These are phyloP conservation scores for Ophiocordyceps camponoti-saundersi DNA, from an alignment of 2,329 filamentous ascomycete species.

Conservation along the genomic window DNA sequence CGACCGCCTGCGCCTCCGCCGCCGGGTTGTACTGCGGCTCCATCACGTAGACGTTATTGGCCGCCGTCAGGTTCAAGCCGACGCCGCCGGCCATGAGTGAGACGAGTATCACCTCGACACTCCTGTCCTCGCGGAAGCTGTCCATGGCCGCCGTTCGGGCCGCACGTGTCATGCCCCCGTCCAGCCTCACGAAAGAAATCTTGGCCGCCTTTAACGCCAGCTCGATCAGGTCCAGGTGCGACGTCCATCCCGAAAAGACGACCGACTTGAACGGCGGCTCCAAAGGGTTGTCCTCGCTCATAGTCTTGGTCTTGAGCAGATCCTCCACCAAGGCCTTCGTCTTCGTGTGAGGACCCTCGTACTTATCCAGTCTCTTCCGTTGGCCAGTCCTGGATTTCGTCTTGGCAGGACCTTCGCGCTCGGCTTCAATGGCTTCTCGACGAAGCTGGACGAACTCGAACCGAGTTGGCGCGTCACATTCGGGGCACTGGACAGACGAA, in stretches of 20 bases:
- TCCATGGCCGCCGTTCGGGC: slow-evolving; percentile 63
- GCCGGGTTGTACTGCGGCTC: slow-evolving; percentile 96
- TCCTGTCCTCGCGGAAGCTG: slow-evolving; percentile 54
- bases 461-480: slow-evolving; percentile 48
- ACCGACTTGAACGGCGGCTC: slow-evolving; percentile 79
- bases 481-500: slow-evolving; percentile 40
- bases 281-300: slow-evolving; percentile 41
- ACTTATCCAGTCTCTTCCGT: slow-evolving; percentile 45
- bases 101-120: slow-evolving; percentile 67
- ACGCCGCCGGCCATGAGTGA: slow-evolving; percentile 86
- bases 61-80: slow-evolving; percentile 77
- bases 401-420: slow-evolving; percentile 34
- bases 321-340: slow-evolving; percentile 67
- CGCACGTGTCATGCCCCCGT: slow-evolving; percentile 69
- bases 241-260: slow-evolving; percentile 92
- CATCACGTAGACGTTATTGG: slow-evolving; percentile 86
- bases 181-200: slow-evolving; percentile 64
- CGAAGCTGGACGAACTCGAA: slow-evolving; percentile 53
- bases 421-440: slow-evolving; percentile 37
- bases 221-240: slow-evolving; percentile 83
- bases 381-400: slow-evolving; percentile 13
- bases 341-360: slow-evolving; percentile 82
- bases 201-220: slow-evolving; percentile 52
- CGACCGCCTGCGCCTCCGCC: slow-evolving; percentile 83
- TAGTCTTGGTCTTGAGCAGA: slow-evolving; percentile 45